Conservation (phyloP, 306 rosid genomes). For the Carpinus viminea region DNA sequence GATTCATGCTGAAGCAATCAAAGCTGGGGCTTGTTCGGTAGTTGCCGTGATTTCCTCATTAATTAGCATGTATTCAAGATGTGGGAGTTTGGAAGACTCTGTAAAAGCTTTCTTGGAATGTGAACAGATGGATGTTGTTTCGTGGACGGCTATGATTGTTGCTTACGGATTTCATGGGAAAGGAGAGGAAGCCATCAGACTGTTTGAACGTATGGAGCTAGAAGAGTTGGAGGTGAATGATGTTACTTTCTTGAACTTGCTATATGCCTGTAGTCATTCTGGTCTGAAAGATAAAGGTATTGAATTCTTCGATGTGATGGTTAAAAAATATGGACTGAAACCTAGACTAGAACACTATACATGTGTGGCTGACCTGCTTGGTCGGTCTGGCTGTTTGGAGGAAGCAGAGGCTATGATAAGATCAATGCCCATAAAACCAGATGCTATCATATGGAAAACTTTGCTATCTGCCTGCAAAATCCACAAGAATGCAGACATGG, state of each 20-base stretch:
- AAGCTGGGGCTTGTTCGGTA: slow-evolving; percentile 65
- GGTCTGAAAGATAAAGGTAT: slow-evolving; percentile 84
- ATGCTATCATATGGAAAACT: slow-evolving; percentile 85
- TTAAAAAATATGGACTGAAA: slow-evolving; percentile 55
- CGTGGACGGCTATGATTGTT: slow-evolving; percentile 86
- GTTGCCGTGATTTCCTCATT: slow-evolving; percentile 67
- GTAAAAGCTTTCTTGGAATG: slow-evolving; percentile 64
- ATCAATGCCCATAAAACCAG: slow-evolving; percentile 79
- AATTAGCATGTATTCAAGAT: slow-evolving; percentile 83
- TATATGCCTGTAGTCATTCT: slow-evolving; percentile 86
- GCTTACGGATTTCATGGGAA: slow-evolving; percentile 91
- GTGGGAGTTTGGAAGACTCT: slow-evolving; percentile 82
- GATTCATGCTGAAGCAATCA: slow-evolving; percentile 78
- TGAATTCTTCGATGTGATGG: slow-evolving; percentile 67
- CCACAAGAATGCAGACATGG: slow-evolving; percentile 78
- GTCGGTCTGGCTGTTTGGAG: slow-evolving; percentile 79
- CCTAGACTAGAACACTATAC: slow-evolving; percentile 81
- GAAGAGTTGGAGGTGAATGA: slow-evolving; percentile 64
- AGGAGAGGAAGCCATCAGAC: slow-evolving; percentile 71
- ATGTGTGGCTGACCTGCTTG: slow-evolving; percentile 80
- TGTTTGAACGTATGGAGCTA: slow-evolving; percentile 70
- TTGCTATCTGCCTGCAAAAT: slow-evolving; percentile 81
- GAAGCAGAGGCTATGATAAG: slow-evolving; percentile 78
- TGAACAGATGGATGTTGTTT: slow-evolving; percentile 56
- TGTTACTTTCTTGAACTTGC: slow-evolving; percentile 86